Base-by-base conservation (phyloP, 768 basidiomycete genomes). In the Lyophyllum decastes region DNA sequence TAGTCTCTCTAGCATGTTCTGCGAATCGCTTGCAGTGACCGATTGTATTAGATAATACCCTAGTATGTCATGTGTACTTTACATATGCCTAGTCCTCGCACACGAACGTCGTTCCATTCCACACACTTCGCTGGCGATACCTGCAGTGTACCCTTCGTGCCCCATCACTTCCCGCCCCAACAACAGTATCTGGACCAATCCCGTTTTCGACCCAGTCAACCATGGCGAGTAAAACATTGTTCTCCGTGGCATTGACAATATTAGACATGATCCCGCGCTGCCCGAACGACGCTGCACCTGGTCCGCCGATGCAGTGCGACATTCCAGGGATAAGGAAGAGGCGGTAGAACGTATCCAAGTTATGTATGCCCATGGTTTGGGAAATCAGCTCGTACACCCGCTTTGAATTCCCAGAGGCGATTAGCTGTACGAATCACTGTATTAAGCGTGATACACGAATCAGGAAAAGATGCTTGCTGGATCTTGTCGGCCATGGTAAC, bases 401-500 rank as follows among this genome's bases (percentile, higher is more conserved):
- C 38, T 56, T 55, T 11, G 60, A 56, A 26, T 58, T 62, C 21
- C 54, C 57, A 12, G 57, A 55, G 24, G 61, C 46, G 21, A 62
- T 60, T 2, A 52, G 49, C 54, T 60, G 40, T 24, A n/a, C 2
- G 1, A 21, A 33, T 43, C n/a, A 11, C 10, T 21, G 30, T 10
- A 30, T 35, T 45, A 10, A 9, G 1, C 26, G 5, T 2, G 8
- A 4, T 19, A 38, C 5, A 24, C 9, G 30, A 52, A 2, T 24
- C 16, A 48, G 45, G 21, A 48, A 14, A 46, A 4, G 1, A 11
- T n/a, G n/a, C 26, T 24, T 7, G 52, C 57, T 44, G 55, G 41
- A 51, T 62, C 61, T 53, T 53, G 57, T n/a, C 54, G 57, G 11
- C 61, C 61, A 30, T 62, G 61, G 35, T 56, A 62, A 17, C 57